Evolutionary conservation across 331 rosid species (phyloP).

Genomic region (Pyrus hybrid): DNA sequence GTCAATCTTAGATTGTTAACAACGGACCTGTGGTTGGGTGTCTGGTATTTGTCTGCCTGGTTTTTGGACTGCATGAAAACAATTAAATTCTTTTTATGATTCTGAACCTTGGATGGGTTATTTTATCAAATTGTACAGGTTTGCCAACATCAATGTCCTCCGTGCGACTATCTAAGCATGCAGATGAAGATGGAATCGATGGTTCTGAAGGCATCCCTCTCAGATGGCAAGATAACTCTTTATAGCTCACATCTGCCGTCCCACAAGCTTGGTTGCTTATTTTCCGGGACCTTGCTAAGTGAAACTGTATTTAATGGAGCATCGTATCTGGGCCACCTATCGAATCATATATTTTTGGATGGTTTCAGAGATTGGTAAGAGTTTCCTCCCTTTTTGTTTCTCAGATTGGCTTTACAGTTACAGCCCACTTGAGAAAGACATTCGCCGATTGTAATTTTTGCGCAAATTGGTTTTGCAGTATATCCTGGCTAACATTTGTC

Average conservation of each 20-base stretch:
- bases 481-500: constrained; percentile 27
- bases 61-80: neutral
- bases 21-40: neutral
- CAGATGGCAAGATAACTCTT: constrained; percentile 48
- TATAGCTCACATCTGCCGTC: constrained; percentile 4
- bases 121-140: constrained; percentile 25
- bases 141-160: constrained; percentile 24
- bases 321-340: neutral
- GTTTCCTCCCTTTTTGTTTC: constrained; percentile 11
- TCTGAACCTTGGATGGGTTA: neutral
- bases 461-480: constrained; percentile 42
- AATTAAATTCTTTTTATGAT: neutral
- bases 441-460: constrained; percentile 44
- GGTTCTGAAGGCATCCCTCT: constrained; percentile 77
- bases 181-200: constrained; percentile 51
- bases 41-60: neutral
- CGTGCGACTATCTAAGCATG: constrained; percentile 54
- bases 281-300: neutral
- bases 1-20: neutral
- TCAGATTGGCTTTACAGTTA: neutral
- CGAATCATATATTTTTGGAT: neutral
- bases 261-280: constrained; percentile 10
- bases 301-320: constrained; percentile 7
- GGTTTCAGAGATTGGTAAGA: constrained; percentile 32
- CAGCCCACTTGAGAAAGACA: constrained; percentile 27